phyloP scores from a whole-genome alignment of 768 basidiomycete genomes.

The Calocybe indica region DNA sequence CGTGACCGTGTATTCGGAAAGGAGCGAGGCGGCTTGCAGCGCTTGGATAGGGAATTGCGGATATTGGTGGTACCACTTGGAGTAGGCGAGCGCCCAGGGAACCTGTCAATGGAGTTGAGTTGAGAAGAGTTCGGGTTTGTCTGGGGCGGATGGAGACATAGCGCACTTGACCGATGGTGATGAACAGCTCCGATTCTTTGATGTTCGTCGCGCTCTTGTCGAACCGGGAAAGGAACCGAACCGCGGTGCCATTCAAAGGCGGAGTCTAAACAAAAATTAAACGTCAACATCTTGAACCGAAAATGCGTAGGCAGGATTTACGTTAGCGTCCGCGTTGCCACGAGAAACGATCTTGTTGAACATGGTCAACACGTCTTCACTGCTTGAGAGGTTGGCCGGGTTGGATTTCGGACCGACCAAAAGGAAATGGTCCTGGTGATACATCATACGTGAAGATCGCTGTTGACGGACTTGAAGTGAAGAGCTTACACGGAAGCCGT shows the following conservation, averaged over 20 bases:
- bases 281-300: not conserved
- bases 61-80: constrained; percentile 57
- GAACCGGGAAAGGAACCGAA: constrained; percentile 48
- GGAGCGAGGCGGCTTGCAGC: constrained; percentile 36
- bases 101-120: constrained; percentile 23
- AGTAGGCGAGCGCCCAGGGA: constrained; percentile 47
- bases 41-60: constrained; percentile 46
- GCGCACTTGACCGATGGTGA: constrained; percentile 41
- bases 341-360: constrained; percentile 39
- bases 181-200: constrained; percentile 46
- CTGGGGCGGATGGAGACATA: not conserved
- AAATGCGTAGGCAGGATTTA: constrained; percentile 13
- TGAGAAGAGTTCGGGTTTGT: not conserved
- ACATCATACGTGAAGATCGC: not conserved
- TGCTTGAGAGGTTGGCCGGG: constrained; percentile 30
- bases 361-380: constrained; percentile 31
- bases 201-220: constrained; percentile 59
- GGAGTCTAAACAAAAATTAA: constrained; percentile 18
- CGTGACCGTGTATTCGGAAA: constrained; percentile 49
- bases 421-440: constrained; percentile 41
- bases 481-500: constrained; percentile 38
- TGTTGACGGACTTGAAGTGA: not conserved
- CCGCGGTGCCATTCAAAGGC: constrained; percentile 23
- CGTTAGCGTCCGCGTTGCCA: constrained; percentile 38
- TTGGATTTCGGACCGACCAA: constrained; percentile 44